These are phyloP conservation scores for Polytolypa hystricis DNA, from an alignment of 2,329 filamentous ascomycete species.

Conservation along the genomic window DNA sequence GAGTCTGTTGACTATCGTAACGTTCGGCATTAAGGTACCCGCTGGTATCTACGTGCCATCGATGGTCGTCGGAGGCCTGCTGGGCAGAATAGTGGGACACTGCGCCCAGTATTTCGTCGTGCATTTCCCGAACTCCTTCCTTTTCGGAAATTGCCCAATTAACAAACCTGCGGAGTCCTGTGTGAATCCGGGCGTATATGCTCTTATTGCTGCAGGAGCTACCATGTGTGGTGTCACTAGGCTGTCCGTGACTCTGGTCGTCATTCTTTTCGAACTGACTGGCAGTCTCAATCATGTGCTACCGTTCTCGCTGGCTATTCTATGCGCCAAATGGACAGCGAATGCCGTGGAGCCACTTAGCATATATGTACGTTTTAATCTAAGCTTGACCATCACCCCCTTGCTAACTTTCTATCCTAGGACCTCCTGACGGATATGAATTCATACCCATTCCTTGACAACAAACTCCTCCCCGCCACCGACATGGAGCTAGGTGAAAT, in stretches of 20 bases:
- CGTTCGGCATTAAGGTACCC: constrained; percentile 92
- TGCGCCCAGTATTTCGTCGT: constrained; percentile 71
- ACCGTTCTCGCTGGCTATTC: constrained; percentile 81
- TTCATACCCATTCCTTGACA: constrained; percentile 92
- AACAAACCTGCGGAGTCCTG: constrained; percentile 62
- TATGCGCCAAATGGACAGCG: constrained; percentile 97
- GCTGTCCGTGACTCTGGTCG: constrained; percentile 81
- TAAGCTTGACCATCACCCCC: neutral
- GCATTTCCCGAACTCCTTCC: constrained; percentile 54
- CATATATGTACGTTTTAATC: constrained; percentile 58
- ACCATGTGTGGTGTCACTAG: constrained; percentile 98
- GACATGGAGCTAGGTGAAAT: constrained; percentile 83
- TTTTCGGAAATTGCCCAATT: constrained; percentile 66
- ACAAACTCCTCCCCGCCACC: constrained; percentile 85
- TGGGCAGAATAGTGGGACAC: constrained; percentile 82
- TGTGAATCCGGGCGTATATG: constrained; percentile 94
- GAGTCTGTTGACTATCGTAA: constrained; percentile 74
- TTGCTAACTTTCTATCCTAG: constrained; percentile 27
- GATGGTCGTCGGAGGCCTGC: constrained; percentile 92
- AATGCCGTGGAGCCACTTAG: constrained; percentile 89
- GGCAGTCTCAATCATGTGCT: constrained; percentile 91
- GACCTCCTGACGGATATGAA: constrained; percentile 95
- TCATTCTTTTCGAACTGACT: constrained; percentile 92
- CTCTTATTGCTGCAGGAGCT: constrained; percentile 83
- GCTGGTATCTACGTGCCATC: constrained; percentile 96